Evolutionary conservation across 1,139 yeast genomes (phyloP), one percentile per base, ranked within the genome.

Genomic region (Debaryomyces nepalensis): DNA sequence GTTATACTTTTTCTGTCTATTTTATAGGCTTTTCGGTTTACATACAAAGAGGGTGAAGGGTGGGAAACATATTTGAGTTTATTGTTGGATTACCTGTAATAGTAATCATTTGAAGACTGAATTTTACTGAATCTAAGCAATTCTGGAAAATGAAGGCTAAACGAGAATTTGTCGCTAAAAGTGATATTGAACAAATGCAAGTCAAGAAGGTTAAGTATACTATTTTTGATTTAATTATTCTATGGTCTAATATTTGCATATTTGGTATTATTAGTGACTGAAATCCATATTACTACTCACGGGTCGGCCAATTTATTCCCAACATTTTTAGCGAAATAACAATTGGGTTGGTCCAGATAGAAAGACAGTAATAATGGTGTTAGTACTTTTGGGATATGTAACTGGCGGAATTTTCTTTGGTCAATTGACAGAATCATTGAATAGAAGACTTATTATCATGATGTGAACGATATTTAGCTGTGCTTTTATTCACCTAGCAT

Each of bases 1-100:
- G 74, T 18, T 68, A 66, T 45, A 58, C 66, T 14, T 50, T 69
- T 26, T 73, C 69, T 0, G 66, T 64, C 35, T 66, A 1, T 70
- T 68, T 51, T 64, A 57, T 48, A 51, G 73, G 70, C 70, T 48
- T 86, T 81, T 58, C 88, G 89, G 50, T 70, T 76, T 49, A 82
- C 87, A 16, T 80, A 41, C 84, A 42, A 76, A 79, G 30, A 23
- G 3, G 27, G 20, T 10, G 32, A 41, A 51, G 75, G 78, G 1
- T 87, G 96, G 96, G 75, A 93, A 57, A 77, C 89, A 1, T 87
- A 49, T 84, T 82, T 61, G 86, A 93, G 90, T 85, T 88, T 55
- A 80, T 87, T 40, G 82, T 93, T 20, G 86, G 90, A 18, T 62
- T 65, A 11, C 70, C 73, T 7, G 61, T 66, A 4, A 42, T 68